phyloP scores from a whole-genome alignment of 2,329 filamentous ascomycete species.

The Curvularia hawaiiensis region DNA sequence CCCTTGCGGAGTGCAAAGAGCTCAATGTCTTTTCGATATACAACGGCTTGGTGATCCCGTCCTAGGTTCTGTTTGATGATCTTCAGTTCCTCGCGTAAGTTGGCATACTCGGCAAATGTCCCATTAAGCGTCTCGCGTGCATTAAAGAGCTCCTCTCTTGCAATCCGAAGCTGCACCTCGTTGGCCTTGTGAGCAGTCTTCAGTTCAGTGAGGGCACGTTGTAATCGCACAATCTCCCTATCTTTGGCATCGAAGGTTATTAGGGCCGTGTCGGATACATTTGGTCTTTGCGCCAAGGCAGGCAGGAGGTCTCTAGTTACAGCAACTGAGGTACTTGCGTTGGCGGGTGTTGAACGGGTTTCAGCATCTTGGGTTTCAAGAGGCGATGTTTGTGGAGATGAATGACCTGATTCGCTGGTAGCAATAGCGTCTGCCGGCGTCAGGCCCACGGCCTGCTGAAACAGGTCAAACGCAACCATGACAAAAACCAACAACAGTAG shows the following conservation, averaged over 20 bases:
- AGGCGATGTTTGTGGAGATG: slow-evolving; percentile 20
- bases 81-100: slow-evolving; percentile 39
- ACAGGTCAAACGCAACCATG: slow-evolving; percentile 42
- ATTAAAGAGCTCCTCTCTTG: slow-evolving; percentile 35
- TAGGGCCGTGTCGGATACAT: slow-evolving; percentile 10
- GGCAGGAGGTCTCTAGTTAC: slow-evolving; percentile 11
- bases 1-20: slow-evolving; percentile 44
- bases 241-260: slow-evolving; percentile 26
- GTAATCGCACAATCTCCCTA: slow-evolving; percentile 38
- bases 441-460: slow-evolving; percentile 25
- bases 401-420: slow-evolving; percentile 23
- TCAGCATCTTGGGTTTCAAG: slow-evolving; percentile 36
- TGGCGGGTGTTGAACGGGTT: slow-evolving; percentile 23
- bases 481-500: slow-evolving; percentile 34
- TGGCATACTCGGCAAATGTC: slow-evolving; percentile 37
- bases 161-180: slow-evolving; percentile 32
- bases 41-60: slow-evolving; percentile 39
- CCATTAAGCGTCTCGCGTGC: slow-evolving; percentile 37
- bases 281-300: slow-evolving; percentile 10
- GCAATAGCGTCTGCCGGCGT: slow-evolving; percentile 18
- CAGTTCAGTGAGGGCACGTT: slow-evolving; percentile 30
- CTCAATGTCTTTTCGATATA: slow-evolving; percentile 47
- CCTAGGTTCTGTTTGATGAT: slow-evolving; percentile 37
- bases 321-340: slow-evolving; percentile 23
- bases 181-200: slow-evolving; percentile 36